Evolutionary conservation across 345 rosid species (phyloP).

Genomic region (Eucalyptus regnans): DNA sequence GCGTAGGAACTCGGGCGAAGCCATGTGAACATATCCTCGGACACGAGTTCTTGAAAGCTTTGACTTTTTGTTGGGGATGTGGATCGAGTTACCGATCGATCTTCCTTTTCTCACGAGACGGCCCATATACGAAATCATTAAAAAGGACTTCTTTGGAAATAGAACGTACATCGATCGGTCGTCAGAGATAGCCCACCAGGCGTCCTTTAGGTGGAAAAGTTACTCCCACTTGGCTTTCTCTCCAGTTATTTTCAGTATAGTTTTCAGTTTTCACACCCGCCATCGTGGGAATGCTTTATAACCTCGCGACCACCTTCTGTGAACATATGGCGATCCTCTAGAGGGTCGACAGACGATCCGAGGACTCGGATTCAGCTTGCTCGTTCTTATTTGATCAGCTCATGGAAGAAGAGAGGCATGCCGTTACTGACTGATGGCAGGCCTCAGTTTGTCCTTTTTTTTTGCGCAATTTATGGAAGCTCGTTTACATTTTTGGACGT

Average conservation of each 20-base stretch:
- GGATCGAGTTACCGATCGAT: not conserved
- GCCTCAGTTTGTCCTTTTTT: not conserved
- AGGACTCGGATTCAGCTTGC: not conserved
- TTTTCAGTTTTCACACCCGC: not conserved
- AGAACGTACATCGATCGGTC: not conserved
- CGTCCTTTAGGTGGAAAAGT: not conserved
- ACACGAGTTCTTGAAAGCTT: not conserved
- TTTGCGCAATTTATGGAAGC: not conserved
- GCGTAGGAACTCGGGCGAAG: too few species aligned
- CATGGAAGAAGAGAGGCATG: not conserved
- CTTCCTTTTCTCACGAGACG: not conserved
- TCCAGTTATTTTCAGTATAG: not conserved
- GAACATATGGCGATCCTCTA: not conserved
- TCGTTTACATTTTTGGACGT: not conserved
- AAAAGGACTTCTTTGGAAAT: not conserved
- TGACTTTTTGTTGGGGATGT: not conserved
- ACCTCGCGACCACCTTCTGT: not conserved
- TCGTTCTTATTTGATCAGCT: not conserved
- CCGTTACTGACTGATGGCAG: not conserved
- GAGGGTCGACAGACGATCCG: not conserved
- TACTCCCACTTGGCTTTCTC: not conserved
- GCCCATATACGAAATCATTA: not conserved
- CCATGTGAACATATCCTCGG: not conserved
- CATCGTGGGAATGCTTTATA: not conserved
- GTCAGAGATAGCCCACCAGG: not conserved